These are phyloP conservation scores for Xylariaceae sp. DNA, from an alignment of 2,329 filamentous ascomycete genomes.

Conservation along the genomic window DNA sequence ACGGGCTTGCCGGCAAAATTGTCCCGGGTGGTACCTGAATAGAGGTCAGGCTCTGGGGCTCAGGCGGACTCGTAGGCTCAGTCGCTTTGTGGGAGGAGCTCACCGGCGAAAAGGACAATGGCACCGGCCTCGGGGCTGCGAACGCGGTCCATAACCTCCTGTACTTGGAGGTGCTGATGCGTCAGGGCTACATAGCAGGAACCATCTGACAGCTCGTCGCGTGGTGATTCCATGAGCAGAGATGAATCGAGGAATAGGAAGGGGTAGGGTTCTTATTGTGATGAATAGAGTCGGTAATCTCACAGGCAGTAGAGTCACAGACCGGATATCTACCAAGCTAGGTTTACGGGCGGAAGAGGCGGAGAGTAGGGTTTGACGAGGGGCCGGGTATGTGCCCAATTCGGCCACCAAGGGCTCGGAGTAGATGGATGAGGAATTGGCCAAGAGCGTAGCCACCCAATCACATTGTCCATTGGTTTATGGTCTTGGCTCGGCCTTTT, in stretches of 20 bases:
- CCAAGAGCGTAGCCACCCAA: too few relatives aligned
- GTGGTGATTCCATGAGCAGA: conserved; percentile 23
- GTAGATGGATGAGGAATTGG: too few relatives aligned
- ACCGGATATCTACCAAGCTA: too few relatives aligned
- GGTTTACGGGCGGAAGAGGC: too few relatives aligned
- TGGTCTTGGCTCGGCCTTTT: too few relatives aligned
- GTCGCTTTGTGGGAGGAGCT: conserved; percentile 5
- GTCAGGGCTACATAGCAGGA: conserved; percentile 67
- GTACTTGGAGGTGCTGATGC: conserved; percentile 53
- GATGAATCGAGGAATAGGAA: not conserved
- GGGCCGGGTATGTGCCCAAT: too few relatives aligned
- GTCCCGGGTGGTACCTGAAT: conserved; percentile 69
- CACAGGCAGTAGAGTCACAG: too few relatives aligned
- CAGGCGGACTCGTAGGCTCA: not conserved
- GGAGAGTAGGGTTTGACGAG: too few relatives aligned
- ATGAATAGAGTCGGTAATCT: too few relatives aligned
- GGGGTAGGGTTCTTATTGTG: too few relatives aligned
- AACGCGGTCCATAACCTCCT: conserved; percentile 59
- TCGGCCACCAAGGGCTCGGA: too few relatives aligned
- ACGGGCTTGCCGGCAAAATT: conserved; percentile 69
- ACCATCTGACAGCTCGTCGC: conserved; percentile 43
- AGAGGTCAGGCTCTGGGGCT: conserved; percentile 16
- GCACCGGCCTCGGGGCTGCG: conserved; percentile 71
- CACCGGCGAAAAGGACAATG: conserved; percentile 73
- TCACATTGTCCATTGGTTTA: too few relatives aligned